Evolutionary conservation across 345 rosid genomes (phyloP), one percentile per base, ranked within the genome.

Genomic region (Abelmoschus esculentus): DNA sequence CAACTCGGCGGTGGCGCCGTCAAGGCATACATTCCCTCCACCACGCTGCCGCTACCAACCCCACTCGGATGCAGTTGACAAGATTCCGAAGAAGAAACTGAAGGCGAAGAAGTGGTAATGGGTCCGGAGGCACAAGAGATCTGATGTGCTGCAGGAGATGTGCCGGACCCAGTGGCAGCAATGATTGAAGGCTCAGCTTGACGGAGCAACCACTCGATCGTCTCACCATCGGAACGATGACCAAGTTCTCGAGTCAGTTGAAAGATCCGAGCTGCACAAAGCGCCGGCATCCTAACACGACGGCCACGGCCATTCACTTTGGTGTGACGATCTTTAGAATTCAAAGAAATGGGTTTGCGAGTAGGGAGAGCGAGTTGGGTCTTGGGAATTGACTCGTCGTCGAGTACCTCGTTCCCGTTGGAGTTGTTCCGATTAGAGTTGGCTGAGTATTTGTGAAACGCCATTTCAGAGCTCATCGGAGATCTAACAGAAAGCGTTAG

Each of bases 181-280:
- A 81, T 74, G 55, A 87, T 85, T 46, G 86, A 75, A 8, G 83
- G 85, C 83, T 87, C 89, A 0, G 89, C 89, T 34, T 82, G 77
- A 31, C 77, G 82, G 52, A 72, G 74, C 34, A 72, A 49, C 74
- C 74, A 72, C 50, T 72, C 74, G 49, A 72, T 72, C 28, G 74
- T 72, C 61, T 72, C 68, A 2, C 74, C 74, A 15, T 72, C 74
- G n/a, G 69, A 72, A 17, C 85, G 82, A 75, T 81, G 90, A 75
- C 90, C 90, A 26, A 89, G 92, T 65, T 89, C 92, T 44, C 87
- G 82, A 61, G 92, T 89, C 18, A 86, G 79, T 82, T 89, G 96
- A 56, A 90, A 90, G 73, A 87, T 84, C 70, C 92, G 71, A 55
- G 96, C 91, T 3, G 91, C 92, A 72, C 86, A 81, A 22, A 90